A percentile compares a stretch with the other conserved stretches of the same genome.
These are phyloP conservation scores for Elongisporangium senticosum DNA, from an alignment of 352 stramenopile species.

Conservation along the genomic window DNA sequence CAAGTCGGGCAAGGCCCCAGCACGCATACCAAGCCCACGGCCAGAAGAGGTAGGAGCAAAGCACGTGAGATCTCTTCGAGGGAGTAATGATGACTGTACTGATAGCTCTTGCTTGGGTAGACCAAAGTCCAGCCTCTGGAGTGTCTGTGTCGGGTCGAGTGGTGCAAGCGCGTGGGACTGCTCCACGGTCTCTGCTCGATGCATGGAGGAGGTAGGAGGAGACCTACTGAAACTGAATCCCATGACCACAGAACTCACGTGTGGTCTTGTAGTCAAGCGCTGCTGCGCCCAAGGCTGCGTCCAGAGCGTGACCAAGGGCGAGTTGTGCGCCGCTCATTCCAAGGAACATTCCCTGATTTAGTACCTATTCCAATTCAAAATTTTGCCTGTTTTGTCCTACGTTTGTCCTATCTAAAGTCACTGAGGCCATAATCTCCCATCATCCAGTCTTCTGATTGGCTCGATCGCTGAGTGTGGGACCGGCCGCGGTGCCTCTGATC, in stretches of 20 bases:
- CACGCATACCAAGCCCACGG: conserved; percentile 1
- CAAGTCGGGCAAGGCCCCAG: conserved; percentile 5
- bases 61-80: conserved; percentile 8
- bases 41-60: background rate
- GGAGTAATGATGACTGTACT: conserved; percentile 9
- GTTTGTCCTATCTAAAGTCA: too few species aligned
- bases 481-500: too few species aligned
- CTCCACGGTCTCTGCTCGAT: conserved; percentile 47
- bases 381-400: too few species aligned
- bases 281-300: conserved; percentile 32
- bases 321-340: conserved; percentile 23
- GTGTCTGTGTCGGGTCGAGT: conserved; percentile 29
- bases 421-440: too few species aligned
- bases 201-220: conserved; percentile 31
- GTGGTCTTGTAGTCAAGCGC: conserved; percentile 25
- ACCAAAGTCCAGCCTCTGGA: conserved; percentile 5
- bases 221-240: background rate
- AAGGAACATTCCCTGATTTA: too few species aligned
- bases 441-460: too few species aligned
- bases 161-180: conserved; percentile 34
- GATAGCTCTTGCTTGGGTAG: conserved; percentile 2
- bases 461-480: too few species aligned
- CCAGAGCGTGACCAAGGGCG: conserved; percentile 18
- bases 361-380: too few species aligned
- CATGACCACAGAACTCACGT: background rate